Evolutionary conservation across 345 rosid species (phyloP), one percentile per base, ranked within the genome.

Genomic region (Conringia planisiliqua): DNA sequence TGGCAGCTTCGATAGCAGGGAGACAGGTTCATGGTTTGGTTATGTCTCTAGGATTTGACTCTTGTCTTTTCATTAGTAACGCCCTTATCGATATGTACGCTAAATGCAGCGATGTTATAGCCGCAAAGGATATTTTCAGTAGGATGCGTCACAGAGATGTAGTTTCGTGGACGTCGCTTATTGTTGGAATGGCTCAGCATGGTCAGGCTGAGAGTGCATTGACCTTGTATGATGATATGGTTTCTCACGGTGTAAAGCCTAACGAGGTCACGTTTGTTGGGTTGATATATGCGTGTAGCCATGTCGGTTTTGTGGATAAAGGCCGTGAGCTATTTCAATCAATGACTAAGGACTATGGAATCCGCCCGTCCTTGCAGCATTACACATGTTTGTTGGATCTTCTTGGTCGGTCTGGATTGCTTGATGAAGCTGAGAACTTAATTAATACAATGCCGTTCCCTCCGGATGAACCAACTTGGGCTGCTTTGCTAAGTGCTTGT

Each of bases 391-490:
- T 91, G 52, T 74, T 91, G 72, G 97, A 91, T 80, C 91, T 91
- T 72, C 84, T 91, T 62, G 82, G 96, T 71, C 85, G 91, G 77
- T 89, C 97, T 10, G 97, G 97, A 13, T 81, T 76, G 64, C 85
- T 91, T 56, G 81, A 80, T 6, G 92, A 91, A 66, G 95, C 93
- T 20, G 92, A 91, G 78, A 73, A 75, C 26, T 40, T 90, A 50
- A 84, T 88, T 7, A 40, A 62, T 32, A 64, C 85, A 40, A 89
- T 91, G 95, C 97, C 92, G 27, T 84, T 80, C 74, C 66, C 81
- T 52, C 92, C 95, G 0, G 97, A 91, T 78, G 97, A 91, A 55
- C 91, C 95, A 17, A 86, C 89, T 4, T 91, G 97, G 97, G 89
- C 87, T 60, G 95, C 97, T 71, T 70, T 91, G 55, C 82, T 91